These are phyloP conservation scores for Annona squamosa DNA, from an alignment of 164 flowering plant species.

Conservation along the genomic window DNA sequence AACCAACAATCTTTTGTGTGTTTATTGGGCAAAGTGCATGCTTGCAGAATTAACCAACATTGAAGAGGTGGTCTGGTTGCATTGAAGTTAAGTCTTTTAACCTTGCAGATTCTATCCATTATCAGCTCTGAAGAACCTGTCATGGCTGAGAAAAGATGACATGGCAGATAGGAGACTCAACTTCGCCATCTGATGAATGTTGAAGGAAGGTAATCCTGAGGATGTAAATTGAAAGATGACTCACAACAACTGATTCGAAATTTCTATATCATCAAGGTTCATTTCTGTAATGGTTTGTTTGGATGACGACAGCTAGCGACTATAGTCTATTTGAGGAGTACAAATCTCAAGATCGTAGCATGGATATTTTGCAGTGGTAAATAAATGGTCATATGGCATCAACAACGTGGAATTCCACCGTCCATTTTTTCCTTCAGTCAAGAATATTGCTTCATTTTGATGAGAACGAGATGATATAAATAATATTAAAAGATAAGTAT, in stretches of 20 bases:
- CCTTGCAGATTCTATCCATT: conserved; percentile 41
- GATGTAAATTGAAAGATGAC: neutral
- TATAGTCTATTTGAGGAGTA: too few species aligned
- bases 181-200: neutral
- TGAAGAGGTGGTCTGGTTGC: neutral
- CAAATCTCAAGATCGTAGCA: too few species aligned
- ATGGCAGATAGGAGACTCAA: neutral
- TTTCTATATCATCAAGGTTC: neutral
- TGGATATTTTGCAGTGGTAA: too few species aligned
- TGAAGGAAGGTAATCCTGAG: neutral
- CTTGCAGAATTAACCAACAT: neutral
- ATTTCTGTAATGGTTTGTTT: neutral
- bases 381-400: too few species aligned
- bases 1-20: neutral
- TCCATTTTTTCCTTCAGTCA: too few species aligned
- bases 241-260: neutral
- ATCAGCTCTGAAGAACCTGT: conserved; percentile 16
- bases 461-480: too few species aligned
- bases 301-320: neutral
- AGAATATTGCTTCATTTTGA: too few species aligned
- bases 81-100: neutral
- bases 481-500: too few species aligned
- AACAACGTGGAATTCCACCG: too few species aligned
- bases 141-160: conserved; percentile 6
- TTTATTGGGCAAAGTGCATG: neutral